Evolutionary conservation across 2,329 filamentous ascomycete species (phyloP).

Genomic region (Blastomyces emzantsi): DNA sequence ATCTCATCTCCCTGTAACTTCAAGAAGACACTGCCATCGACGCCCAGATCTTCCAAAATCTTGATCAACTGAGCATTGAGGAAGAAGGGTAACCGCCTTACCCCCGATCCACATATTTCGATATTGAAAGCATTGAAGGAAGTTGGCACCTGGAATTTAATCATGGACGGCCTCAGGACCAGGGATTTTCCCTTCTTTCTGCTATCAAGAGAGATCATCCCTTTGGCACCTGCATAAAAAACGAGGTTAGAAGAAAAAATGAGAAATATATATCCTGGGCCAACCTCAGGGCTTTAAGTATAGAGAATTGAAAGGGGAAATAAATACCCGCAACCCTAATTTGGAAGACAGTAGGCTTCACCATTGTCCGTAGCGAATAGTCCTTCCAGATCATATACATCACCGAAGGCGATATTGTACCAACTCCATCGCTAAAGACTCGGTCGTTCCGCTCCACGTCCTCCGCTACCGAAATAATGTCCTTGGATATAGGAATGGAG

Average conservation of each 20-base stretch:
- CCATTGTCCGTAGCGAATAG: slow-evolving; percentile 19
- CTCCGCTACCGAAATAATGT: slow-evolving; percentile 20
- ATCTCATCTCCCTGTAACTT: slow-evolving; percentile 56
- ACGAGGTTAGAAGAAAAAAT: slow-evolving; percentile 1
- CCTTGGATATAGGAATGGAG: slow-evolving; percentile 44
- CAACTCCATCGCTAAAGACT: slow-evolving; percentile 71
- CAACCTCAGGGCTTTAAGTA: not conserved
- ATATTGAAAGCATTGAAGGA: slow-evolving; percentile 17
- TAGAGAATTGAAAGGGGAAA: not conserved
- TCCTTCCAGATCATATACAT: slow-evolving; percentile 51
- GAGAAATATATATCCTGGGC: not conserved
- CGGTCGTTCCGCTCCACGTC: slow-evolving; percentile 39
- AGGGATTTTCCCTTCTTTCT: slow-evolving; percentile 51
- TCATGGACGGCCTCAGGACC: slow-evolving; percentile 63
- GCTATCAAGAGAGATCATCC: slow-evolving; percentile 64
- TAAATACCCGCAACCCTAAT: slow-evolving; percentile 56
- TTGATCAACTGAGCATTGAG: slow-evolving; percentile 79
- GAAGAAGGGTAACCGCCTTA: slow-evolving; percentile 57
- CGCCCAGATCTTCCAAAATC: slow-evolving; percentile 70
- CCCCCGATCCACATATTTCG: slow-evolving; percentile 42
- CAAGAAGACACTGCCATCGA: slow-evolving; percentile 51
- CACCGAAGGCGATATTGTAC: slow-evolving; percentile 57
- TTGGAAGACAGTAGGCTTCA: slow-evolving; percentile 46
- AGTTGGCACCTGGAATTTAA: slow-evolving; percentile 62
- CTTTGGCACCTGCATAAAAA: slow-evolving; percentile 53